Base-by-base conservation (phyloP, 768 basidiomycete genomes). In the Erythrobasidium yunnanense region DNA sequence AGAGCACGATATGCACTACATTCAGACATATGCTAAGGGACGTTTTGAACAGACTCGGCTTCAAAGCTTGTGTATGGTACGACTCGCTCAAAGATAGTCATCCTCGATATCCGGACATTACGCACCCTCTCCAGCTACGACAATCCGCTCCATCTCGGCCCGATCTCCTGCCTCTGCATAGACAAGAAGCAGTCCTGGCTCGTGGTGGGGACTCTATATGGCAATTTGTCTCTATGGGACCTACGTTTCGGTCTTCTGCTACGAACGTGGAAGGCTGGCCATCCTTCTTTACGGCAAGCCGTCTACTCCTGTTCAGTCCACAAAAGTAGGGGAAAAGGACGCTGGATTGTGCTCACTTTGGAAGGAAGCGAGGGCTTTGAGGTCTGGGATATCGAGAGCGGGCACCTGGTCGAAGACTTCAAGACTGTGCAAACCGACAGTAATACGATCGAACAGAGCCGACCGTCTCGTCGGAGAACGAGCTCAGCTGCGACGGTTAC, bases 381-480 rank as follows among this genome's bases (percentile, higher is more conserved):
- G 73, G 87, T 91, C 1, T 95, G 90, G 88, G 90, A 97, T 73
- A 83, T 97, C 55, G 90, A 93, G 76, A 84, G 84, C 70, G 82
- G 83, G 0, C 75, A 78, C 20, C 76, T 91, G 30, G 86, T 93
- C 51, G 92, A 96, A 76, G 85, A 82, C 4, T 95, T 85, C 72
- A 78, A 82, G 32, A 83, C 84, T 7, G 71, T 75, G 27, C 54
- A 74, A 25, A 52, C 60, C 0, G 35, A 56, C 18, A 50, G 47
- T 23, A 51, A 27, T 13, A 58, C 30, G 13, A 20, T 22, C 32
- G 56, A 20, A 55, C 32, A 25, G 6, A 27, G 35, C 32, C 71
- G 20, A 4, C 54, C 29, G 8, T n/a, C 25, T 50, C 70, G 22
- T 46, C 53, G 18, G 32, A 68, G 8, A 65, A 45, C 51, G 62